Evolutionary conservation across 768 basidiomycete species (phyloP).

Genomic region (Tulasnella sp.): DNA sequence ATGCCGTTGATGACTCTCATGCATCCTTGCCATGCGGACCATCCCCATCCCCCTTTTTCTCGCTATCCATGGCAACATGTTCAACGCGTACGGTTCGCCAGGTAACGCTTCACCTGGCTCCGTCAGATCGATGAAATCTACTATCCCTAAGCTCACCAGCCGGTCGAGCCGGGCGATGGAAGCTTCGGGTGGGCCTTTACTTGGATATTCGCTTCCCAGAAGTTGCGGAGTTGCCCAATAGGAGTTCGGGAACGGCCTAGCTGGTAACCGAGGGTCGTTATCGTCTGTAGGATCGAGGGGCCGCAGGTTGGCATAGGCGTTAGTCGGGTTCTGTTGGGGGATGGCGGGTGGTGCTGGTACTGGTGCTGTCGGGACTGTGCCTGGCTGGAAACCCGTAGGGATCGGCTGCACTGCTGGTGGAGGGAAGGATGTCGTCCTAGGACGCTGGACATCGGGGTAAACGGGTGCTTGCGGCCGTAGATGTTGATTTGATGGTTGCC

Average conservation of each 20-base stretch:
- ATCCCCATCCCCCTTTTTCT: background rate
- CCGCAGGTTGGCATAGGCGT: background rate
- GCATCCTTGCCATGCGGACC: background rate
- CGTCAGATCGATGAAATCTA: conserved; percentile 11
- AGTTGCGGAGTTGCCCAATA: background rate
- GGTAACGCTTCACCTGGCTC: background rate
- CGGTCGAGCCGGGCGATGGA: background rate
- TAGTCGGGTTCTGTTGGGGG: background rate
- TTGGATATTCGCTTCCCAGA: background rate
- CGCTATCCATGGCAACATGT: background rate
- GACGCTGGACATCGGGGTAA: background rate
- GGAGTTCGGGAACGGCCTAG: background rate
- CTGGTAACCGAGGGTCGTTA: conserved; percentile 2
- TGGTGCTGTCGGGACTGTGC: background rate
- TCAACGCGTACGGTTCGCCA: background rate
- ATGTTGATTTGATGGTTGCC: background rate
- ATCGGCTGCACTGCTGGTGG: background rate
- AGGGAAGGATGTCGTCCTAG: background rate
- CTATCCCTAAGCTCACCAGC: background rate
- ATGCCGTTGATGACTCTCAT: background rate
- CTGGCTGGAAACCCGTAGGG: background rate
- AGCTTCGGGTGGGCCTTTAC: background rate
- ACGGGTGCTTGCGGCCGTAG: background rate
- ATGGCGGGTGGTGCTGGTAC: background rate
- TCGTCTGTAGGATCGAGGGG: conserved; percentile 9